phyloP scores from a whole-genome alignment of 495 filamentous ascomycete species.

The Podospora pseudoanserina region DNA sequence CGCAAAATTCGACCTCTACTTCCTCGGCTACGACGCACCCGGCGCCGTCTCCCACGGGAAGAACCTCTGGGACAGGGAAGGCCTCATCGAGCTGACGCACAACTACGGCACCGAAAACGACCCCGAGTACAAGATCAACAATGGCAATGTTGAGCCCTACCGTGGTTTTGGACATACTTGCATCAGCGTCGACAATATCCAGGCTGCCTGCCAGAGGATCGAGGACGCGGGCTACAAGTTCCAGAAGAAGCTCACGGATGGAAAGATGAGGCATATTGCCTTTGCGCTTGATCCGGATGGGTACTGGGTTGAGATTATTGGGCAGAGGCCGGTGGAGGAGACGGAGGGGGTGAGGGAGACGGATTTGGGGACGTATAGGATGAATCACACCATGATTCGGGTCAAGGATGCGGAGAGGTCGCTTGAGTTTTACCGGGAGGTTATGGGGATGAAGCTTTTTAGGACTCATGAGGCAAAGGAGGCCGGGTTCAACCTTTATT shows the following conservation, averaged over 20 bases:
- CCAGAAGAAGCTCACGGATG: conserved; percentile 89
- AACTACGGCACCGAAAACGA: conserved; percentile 94
- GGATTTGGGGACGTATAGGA: conserved; percentile 42
- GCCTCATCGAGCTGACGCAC: conserved; percentile 89
- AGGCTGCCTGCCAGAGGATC: conserved; percentile 81
- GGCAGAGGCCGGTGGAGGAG: conserved; percentile 41
- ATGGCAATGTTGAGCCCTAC: conserved; percentile 84
- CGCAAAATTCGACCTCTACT: conserved; percentile 86
- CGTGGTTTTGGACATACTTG: conserved; percentile 89
- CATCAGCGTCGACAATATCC: conserved; percentile 84
- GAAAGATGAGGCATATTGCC: conserved; percentile 82
- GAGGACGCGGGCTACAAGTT: conserved; percentile 88
- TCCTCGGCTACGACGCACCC: conserved; percentile 70
- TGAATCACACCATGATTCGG: conserved; percentile 90
- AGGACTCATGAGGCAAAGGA: conserved; percentile 66
- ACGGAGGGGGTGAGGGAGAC: conserved; percentile 36
- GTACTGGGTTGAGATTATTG: conserved; percentile 81
- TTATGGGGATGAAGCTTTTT: conserved; percentile 80
- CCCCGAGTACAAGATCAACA: conserved; percentile 73
- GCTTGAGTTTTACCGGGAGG: conserved; percentile 85
- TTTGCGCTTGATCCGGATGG: conserved; percentile 92
- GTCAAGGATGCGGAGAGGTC: conserved; percentile 84
- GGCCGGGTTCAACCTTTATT: conserved; percentile 83
- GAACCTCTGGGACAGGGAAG: conserved; percentile 78
- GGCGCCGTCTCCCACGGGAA: conserved; percentile 55